Percentiles rank a stretch among this genome's conserved stretches.
These are phyloP conservation scores for Saccharomycopsis hybrid DNA, from an alignment of 1,139 yeast species.

Conservation along the genomic window DNA sequence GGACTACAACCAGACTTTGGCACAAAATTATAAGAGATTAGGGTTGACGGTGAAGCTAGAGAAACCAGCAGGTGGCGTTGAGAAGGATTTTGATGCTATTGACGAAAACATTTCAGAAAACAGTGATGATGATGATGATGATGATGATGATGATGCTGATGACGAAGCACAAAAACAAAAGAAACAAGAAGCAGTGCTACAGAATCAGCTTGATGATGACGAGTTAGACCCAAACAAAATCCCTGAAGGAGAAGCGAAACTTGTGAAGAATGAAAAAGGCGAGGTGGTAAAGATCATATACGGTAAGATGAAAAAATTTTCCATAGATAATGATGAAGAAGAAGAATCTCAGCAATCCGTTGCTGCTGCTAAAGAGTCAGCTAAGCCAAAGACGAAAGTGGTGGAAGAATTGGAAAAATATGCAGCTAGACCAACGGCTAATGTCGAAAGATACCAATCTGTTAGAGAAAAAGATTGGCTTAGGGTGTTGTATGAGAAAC, in stretches of 20 bases:
- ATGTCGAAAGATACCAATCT: conserved; percentile 54
- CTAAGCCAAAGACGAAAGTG: conserved; percentile 40
- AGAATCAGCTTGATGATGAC: conserved; percentile 32
- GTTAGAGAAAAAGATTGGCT: conserved; percentile 77
- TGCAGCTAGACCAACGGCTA: conserved; percentile 48
- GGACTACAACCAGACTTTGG: conserved; percentile 76
- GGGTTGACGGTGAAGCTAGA: conserved; percentile 70
- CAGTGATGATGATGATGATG: conserved; percentile 33
- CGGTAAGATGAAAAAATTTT: conserved; percentile 40
- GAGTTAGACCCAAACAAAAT: conserved; percentile 47
- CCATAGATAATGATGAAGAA: conserved; percentile 28
- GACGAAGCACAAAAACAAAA: conserved; percentile 30
- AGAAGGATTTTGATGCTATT: conserved; percentile 35
- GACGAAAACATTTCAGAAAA: conserved; percentile 24
- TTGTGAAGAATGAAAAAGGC: conserved; percentile 69
- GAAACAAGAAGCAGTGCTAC: conserved; percentile 33
- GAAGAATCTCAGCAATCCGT: conserved; percentile 25
- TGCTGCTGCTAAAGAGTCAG: conserved; percentile 29
- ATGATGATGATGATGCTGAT: conserved; percentile 32
- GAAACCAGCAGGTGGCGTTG: conserved; percentile 61
- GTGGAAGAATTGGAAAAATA: conserved; percentile 63
- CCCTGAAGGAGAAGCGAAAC: conserved; percentile 78
- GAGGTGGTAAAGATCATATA: conserved; percentile 64
- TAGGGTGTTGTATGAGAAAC: conserved; percentile 53
- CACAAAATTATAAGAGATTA: conserved; percentile 73